These are phyloP conservation scores for Isoetes taiwanensis DNA, from an alignment of 75 land plant genomes.

Conservation along the genomic window DNA sequence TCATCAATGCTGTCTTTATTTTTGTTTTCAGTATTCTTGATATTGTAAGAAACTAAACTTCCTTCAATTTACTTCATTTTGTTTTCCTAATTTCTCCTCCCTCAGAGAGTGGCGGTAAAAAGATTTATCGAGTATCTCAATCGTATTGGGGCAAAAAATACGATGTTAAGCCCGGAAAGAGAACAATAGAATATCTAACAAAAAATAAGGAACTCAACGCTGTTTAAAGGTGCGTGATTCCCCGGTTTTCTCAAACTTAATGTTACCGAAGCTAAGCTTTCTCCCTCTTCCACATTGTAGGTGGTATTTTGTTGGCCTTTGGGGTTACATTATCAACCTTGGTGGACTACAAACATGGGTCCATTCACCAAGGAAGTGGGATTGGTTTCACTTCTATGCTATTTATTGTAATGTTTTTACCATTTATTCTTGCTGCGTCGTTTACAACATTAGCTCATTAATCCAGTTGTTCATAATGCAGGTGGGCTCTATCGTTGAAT, in stretches of 20 bases:
- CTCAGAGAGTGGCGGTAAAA: constrained; percentile 21
- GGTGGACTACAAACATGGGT: constrained; percentile 61
- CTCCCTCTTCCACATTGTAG: constrained; percentile 25
- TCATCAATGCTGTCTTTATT: constrained; percentile 58
- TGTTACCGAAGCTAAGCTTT: too few relatives aligned
- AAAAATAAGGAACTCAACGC: too few relatives aligned
- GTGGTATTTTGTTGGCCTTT: constrained; percentile 67
- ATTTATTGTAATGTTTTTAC: constrained; percentile 88
- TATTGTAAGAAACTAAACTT: too few relatives aligned
- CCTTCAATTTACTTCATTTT: too few relatives aligned
- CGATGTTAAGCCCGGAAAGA: constrained; percentile 74
- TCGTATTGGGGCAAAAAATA: constrained; percentile 91
- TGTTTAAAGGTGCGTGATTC: too few relatives aligned
- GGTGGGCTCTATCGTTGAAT: too few relatives aligned
- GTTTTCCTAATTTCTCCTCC: neutral
- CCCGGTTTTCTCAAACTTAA: too few relatives aligned
- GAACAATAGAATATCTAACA: constrained; percentile 66
- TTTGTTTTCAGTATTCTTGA: constrained; percentile 87
- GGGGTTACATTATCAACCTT: constrained; percentile 75
- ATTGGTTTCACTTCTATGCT: constrained; percentile 92
- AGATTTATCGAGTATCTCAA: constrained; percentile 87
- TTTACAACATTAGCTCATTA: too few relatives aligned
- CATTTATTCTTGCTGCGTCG: too few relatives aligned
- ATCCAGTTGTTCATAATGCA: too few relatives aligned
- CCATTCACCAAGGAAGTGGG: constrained; percentile 57